A percentile compares a stretch with the other conserved stretches of the same genome.
These are phyloP conservation scores for Breviolum minutum DNA, from an alignment of 73 alveolate genomes.

Conservation along the genomic window DNA sequence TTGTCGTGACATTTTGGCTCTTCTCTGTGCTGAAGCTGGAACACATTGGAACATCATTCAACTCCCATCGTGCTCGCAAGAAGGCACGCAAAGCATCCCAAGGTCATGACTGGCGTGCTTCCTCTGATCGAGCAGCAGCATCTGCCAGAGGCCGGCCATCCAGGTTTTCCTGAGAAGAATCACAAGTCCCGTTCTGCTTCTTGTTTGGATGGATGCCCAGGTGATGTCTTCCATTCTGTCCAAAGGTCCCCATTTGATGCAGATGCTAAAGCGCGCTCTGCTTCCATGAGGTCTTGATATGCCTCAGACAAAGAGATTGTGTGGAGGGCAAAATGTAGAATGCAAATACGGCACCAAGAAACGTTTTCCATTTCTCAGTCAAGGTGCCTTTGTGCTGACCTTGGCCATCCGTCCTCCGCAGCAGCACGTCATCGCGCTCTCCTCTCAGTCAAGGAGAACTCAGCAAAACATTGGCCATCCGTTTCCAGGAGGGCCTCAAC, in stretches of 20 bases:
- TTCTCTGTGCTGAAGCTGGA: not conserved
- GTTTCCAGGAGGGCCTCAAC: too few relatives aligned
- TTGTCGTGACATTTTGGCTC: not conserved
- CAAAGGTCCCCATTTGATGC: slow-evolving; percentile 70
- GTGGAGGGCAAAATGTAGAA: not conserved
- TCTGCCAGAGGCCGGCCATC: slow-evolving; percentile 92
- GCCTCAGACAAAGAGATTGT: not conserved
- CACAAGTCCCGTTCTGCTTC: not conserved
- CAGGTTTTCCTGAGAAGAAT: slow-evolving; percentile 45
- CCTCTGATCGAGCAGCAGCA: slow-evolving; percentile 82
- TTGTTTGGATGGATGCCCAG: too few relatives aligned
- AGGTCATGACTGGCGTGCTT: slow-evolving; percentile 73
- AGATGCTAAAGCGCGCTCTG: slow-evolving; percentile 70
- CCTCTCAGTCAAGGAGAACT: not conserved
- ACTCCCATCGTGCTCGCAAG: not conserved
- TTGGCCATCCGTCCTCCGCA: slow-evolving; percentile 90
- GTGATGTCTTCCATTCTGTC: not conserved
- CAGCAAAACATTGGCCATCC: not conserved
- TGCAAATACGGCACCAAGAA: not conserved
- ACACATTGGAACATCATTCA: not conserved
- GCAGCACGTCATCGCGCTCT: slow-evolving; percentile 87
- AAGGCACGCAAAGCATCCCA: not conserved
- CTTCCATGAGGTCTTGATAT: slow-evolving; percentile 61
- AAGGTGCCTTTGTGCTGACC: slow-evolving; percentile 65
- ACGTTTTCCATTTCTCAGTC: not conserved